Evolutionary conservation across 805 yeast species (phyloP), one percentile per base, ranked within the genome.

Genomic region (Wickerhamomyces sydowiorum): DNA sequence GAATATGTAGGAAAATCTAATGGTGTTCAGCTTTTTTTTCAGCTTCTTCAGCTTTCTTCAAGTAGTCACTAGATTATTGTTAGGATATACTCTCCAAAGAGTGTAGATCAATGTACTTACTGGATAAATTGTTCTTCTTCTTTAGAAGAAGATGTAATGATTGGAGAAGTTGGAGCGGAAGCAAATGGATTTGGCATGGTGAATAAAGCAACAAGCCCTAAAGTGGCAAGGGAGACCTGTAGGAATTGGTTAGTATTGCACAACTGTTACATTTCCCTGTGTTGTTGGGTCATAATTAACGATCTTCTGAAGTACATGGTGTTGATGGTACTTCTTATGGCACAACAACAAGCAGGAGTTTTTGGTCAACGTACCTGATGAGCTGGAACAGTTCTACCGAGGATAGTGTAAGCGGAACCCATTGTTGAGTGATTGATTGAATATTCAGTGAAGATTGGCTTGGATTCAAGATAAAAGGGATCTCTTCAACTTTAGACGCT

Each of bases 71-170:
- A 13, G 20, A 3, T 68, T 73, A 7, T 17, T 25, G 44, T 46
- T 46, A 46, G 49, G 40, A 39, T 28, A 19, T 10, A 15, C 18
- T n/a, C 5, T 27, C 30, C 30, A 15, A 6, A 7, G 12, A 17
- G n/a, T 6, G 19, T 29, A 6, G 7, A 6, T 15, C 19, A 29
- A 15, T 29, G 7, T 30, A 46, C 49, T 33, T 33, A 46, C 48
- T 40, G 37, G 38, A 90, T 82, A 71, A 85, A 90, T 65, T 83
- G 80, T 66, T 86, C 95, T 72, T 90, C 97, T 59, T 88, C 97
- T 53, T 88, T 80, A 39, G 89, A 76, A 43, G 79, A 65, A 50
- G 96, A 95, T 50, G 78, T 76, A 64, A 88, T 75, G 48, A 74
- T 70, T 56, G 82, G 76, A 51, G 79, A 72, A 50, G 79, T 67